Conservation (phyloP, 768 basidiomycete genomes). For the Gelatoporia subvermispora region DNA sequence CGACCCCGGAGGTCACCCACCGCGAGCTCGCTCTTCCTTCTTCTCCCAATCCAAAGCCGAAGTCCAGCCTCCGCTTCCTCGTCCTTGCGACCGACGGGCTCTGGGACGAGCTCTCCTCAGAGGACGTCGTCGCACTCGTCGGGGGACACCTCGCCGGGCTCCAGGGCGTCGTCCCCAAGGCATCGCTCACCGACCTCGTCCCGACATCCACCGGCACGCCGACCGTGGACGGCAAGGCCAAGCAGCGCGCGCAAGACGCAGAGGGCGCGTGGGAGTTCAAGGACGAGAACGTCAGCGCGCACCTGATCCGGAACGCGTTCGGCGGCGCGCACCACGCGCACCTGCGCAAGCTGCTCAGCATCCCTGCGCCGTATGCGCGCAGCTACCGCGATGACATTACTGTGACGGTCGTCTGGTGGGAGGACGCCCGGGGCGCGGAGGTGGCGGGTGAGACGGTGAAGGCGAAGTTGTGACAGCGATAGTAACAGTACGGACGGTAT, state of each 20-base stretch:
- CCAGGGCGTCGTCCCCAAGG: slow-evolving; percentile 58
- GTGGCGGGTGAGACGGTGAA: slow-evolving; percentile 7
- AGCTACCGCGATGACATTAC: slow-evolving; percentile 82
- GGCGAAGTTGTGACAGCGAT: slow-evolving; percentile 19
- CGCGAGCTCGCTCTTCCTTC: slow-evolving; percentile 51
- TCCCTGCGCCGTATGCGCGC: slow-evolving; percentile 75
- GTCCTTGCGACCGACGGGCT: slow-evolving; percentile 84
- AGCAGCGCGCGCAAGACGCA: slow-evolving; percentile 26
- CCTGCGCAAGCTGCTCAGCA: slow-evolving; percentile 65
- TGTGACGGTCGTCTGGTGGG: slow-evolving; percentile 84
- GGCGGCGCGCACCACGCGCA: slow-evolving; percentile 67
- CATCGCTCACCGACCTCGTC: slow-evolving; percentile 49
- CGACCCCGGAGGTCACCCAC: slow-evolving; percentile 78
- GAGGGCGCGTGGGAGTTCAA: slow-evolving; percentile 70
- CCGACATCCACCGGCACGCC: slow-evolving; percentile 48
- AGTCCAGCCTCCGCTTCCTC: slow-evolving; percentile 60
- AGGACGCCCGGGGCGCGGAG: slow-evolving; percentile 50
- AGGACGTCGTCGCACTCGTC: slow-evolving; percentile 84
- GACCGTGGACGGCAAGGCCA: slow-evolving; percentile 63
- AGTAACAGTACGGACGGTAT: slow-evolving; percentile 10
- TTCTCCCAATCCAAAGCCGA: slow-evolving; percentile 20
- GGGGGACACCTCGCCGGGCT: slow-evolving; percentile 75
- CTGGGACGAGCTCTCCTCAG: slow-evolving; percentile 55
- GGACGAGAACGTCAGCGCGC: slow-evolving; percentile 74
- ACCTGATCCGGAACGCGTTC: slow-evolving; percentile 88